Conservation (phyloP, 2,329 filamentous ascomycete genomes). For the Ascochyta pisi region DNA sequence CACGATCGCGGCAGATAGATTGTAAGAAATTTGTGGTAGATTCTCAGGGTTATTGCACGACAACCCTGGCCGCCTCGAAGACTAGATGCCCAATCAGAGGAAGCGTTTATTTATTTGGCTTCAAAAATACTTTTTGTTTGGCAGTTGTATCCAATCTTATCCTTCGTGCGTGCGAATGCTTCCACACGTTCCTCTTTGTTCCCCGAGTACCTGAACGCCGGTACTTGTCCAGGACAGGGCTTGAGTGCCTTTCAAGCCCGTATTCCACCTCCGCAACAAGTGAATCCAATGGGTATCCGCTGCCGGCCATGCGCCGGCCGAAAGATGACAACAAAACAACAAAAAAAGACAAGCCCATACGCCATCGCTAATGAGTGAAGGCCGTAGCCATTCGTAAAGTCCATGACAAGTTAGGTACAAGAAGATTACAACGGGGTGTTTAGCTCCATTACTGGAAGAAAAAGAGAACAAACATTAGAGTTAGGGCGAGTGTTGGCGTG, state of each 20-base stretch:
- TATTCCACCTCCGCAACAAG: slow-evolving; percentile 12
- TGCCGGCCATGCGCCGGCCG: slow-evolving; percentile 14
- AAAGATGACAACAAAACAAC: slow-evolving; percentile 20
- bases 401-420: slow-evolving; percentile 27
- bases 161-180: background rate
- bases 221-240: slow-evolving; percentile 1
- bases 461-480: slow-evolving; percentile 45
- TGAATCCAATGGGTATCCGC: slow-evolving; percentile 29
- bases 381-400: slow-evolving; percentile 27
- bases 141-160: background rate
- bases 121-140: slow-evolving; percentile 1
- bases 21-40: slow-evolving; percentile 26
- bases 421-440: slow-evolving; percentile 21
- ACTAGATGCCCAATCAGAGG: slow-evolving; percentile 9
- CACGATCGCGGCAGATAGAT: slow-evolving; percentile 29
- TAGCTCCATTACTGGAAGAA: slow-evolving; percentile 38
- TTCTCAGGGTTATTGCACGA: slow-evolving; percentile 25
- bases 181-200: slow-evolving; percentile 1
- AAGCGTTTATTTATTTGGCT: background rate
- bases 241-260: slow-evolving; percentile 9
- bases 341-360: slow-evolving; percentile 30
- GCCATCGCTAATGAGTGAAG: slow-evolving; percentile 48
- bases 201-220: slow-evolving; percentile 1
- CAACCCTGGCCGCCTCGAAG: slow-evolving; percentile 2
- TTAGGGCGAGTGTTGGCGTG: slow-evolving; percentile 40